These are phyloP conservation scores for Mollisiaceae sp. DNA, from an alignment of 2,329 filamentous ascomycete species.

Conservation along the genomic window DNA sequence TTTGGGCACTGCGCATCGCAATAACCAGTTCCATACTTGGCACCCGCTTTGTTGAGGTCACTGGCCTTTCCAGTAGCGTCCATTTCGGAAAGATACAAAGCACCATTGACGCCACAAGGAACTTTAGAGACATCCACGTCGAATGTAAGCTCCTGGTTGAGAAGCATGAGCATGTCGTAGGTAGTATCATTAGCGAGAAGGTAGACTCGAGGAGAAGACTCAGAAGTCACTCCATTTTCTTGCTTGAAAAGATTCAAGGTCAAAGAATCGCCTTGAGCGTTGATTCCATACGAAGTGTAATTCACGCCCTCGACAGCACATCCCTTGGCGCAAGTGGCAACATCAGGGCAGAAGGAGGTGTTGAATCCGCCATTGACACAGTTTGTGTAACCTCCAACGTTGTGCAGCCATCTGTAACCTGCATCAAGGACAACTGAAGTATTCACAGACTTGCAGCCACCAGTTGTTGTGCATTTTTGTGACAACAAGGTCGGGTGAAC, in stretches of 20 bases:
- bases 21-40: constrained; percentile 66
- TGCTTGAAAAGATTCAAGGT: constrained; percentile 44
- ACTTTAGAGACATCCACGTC: constrained; percentile 72
- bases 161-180: constrained; percentile 68
- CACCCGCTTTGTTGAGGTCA: constrained; percentile 60
- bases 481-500: constrained; percentile 57
- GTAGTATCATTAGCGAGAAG: constrained; percentile 45
- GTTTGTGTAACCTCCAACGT: constrained; percentile 37
- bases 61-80: constrained; percentile 61
- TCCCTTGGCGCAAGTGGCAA: constrained; percentile 55
- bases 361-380: constrained; percentile 45
- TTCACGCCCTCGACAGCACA: constrained; percentile 60
- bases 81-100: constrained; percentile 71
- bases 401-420: constrained; percentile 49
- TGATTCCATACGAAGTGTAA: constrained; percentile 51
- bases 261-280: constrained; percentile 41
- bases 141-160: constrained; percentile 72
- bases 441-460: constrained; percentile 54
- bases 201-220: constrained; percentile 47
- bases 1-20: constrained; percentile 63
- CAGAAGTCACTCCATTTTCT: constrained; percentile 30
- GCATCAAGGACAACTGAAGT: constrained; percentile 56
- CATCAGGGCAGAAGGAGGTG: constrained; percentile 52
- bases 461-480: constrained; percentile 55
- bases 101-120: constrained; percentile 73